A percentile compares a stretch with the other conserved stretches of the same genome.
phyloP scores from a whole-genome alignment of 352 stramenopile species.

The Globisporangium cederbergense region DNA sequence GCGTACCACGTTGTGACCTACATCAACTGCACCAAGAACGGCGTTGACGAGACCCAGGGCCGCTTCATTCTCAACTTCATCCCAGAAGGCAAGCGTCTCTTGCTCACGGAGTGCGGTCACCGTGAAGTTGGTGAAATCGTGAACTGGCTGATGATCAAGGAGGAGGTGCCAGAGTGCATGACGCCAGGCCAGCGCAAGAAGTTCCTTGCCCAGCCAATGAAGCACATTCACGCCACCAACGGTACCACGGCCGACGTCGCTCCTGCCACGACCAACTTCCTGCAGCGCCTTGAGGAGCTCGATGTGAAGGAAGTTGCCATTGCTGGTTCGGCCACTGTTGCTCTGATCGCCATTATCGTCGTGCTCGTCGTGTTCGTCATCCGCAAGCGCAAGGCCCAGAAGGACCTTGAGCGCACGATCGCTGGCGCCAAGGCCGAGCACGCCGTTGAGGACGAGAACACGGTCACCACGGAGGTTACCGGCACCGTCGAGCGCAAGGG shows the following conservation, averaged over 20 bases:
- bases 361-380: conserved; percentile 67
- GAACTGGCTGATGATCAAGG: conserved; percentile 84
- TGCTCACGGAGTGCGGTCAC: conserved; percentile 81
- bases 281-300: conserved; percentile 54
- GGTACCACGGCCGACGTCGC: conserved; percentile 38
- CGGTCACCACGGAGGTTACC: conserved; percentile 43
- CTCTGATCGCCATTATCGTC: conserved; percentile 60
- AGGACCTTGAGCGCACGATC: conserved; percentile 77
- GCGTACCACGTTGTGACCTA: conserved; percentile 84
- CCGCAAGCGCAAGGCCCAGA: conserved; percentile 79
- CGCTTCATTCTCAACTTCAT: conserved; percentile 86
- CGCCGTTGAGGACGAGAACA: conserved; percentile 65
- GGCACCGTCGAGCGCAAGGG: conserved; percentile 65
- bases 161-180: conserved; percentile 83
- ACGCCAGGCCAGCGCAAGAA: conserved; percentile 71
- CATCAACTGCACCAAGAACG: conserved; percentile 82
- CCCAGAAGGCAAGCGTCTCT: conserved; percentile 67
- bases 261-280: conserved; percentile 61
- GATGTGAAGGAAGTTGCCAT: conserved; percentile 73
- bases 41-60: conserved; percentile 67
- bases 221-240: conserved; percentile 81
- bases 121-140: conserved; percentile 80
- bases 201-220: conserved; percentile 82
- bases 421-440: conserved; percentile 78
- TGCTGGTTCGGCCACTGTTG: conserved; percentile 46